A percentile compares a stretch with the other conserved stretches of the same genome.
These are phyloP conservation scores for Cicer cuneatum DNA, from an alignment of 306 rosid species.

Conservation along the genomic window DNA sequence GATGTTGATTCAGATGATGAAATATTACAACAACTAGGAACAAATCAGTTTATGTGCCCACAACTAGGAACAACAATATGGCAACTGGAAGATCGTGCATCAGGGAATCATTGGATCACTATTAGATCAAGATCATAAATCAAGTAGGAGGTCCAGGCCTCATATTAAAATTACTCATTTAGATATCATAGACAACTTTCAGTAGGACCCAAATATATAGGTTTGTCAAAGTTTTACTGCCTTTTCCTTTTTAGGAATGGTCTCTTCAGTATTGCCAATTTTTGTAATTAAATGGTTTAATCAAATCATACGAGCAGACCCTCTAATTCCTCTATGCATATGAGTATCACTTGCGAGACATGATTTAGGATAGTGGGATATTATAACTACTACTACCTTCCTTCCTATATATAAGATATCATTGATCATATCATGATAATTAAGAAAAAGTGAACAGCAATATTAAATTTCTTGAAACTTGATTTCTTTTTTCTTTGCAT, in stretches of 20 bases:
- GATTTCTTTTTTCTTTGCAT: no score
- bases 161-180: neutral
- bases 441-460: no score
- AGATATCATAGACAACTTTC: neutral
- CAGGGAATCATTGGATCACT: conserved; percentile 61
- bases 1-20: conserved; percentile 28
- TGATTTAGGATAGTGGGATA: no score
- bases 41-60: conserved; percentile 42
- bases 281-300: neutral
- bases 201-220: conserved; percentile 45
- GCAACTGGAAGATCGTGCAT: conserved; percentile 46
- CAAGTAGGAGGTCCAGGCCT: neutral
- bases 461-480: no score
- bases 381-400: no score
- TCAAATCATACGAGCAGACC: neutral
- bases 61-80: neutral
- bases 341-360: no score
- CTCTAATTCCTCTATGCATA: neutral
- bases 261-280: neutral
- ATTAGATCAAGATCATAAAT: conserved; percentile 52
- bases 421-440: no score
- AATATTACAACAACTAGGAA: conserved; percentile 20
- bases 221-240: conserved; percentile 25
- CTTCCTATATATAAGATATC: no score
- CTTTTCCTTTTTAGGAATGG: conserved; percentile 27